Base-by-base conservation (phyloP, 371 early-diverging fungal species). In the Rhizopus arrhizus region DNA sequence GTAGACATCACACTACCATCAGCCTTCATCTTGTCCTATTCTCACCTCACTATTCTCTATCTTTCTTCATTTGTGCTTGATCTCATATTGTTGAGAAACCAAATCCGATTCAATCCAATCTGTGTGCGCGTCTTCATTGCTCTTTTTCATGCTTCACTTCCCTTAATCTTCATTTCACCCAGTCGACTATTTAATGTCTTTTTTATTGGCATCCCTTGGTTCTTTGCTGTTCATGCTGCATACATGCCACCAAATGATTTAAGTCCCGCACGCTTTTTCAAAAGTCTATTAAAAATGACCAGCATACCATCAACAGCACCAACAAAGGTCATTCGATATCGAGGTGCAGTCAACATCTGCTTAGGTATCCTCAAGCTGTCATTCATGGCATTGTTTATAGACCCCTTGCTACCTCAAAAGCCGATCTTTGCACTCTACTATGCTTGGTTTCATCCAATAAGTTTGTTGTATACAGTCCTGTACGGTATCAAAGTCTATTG, bases 401-500 rank as follows among this genome's bases (percentile, higher is more conserved):
- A 75, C 49, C 69, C 66, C 5, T 36, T 53, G 3, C 49, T 66
- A 35, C 72, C 68, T 46, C 15, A 13, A 5, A 48, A 46, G 36
- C 12, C 59, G 52, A 35, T 38, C 5, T 12, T 36, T 64, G 58
- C 68, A 32, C 29, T 77, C 32, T 53, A 59, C 1, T 59, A 68
- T 47, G 46, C 72, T 9, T 77, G 69, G 63, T 56, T 51, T 16
- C 65, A 59, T 40, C 12, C 45, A 0, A 33, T 46, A 11, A 65
- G 64, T 2, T 11, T 67, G 35, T 28, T 58, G 6, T 53, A 65
- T 43, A 74, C 74, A 0, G 22, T 66, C 0, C 15, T 72, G 6
- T 62, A 61, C 48, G 74, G 74, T 0, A 31, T 70, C 3, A 72
- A 74, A 29, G 68, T 63, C 0, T 77, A 71, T 53, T 68, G 66